Conservation (phyloP, 257 asterid species). For the Lycium ferocissimum region DNA sequence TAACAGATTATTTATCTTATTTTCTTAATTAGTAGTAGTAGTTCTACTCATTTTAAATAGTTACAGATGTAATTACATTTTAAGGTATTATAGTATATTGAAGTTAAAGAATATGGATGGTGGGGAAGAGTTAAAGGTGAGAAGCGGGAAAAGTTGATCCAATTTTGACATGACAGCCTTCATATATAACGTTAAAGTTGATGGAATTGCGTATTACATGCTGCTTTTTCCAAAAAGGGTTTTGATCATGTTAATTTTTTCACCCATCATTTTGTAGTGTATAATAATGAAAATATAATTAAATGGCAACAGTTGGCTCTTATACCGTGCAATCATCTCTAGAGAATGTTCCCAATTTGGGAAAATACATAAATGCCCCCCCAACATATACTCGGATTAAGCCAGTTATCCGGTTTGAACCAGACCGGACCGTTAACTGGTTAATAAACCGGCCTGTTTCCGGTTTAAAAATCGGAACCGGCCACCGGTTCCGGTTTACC, state of each 20-base stretch:
- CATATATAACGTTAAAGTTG: conserved; percentile 50
- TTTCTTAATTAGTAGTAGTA: neutral
- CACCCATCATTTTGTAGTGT: neutral
- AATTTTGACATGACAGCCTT: conserved; percentile 64
- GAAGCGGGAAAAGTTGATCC: conserved; percentile 48
- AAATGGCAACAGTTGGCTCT: no score
- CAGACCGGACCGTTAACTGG: no score
- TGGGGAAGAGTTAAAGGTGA: conserved; percentile 22
- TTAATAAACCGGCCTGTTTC: no score
- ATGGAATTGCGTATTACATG: conserved; percentile 46
- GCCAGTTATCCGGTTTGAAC: no score
- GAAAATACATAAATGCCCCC: no score
- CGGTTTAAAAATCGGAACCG: no score
- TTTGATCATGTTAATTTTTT: neutral
- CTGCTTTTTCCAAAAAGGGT: no score
- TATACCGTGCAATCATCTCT: no score
- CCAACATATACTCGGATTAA: no score
- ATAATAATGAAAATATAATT: no score
- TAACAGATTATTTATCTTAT: neutral
- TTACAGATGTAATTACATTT: neutral
- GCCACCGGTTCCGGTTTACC: no score
- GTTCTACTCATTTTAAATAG: neutral
- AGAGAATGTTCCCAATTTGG: no score
- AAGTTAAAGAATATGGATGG: neutral
- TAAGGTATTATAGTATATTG: neutral